A percentile compares a stretch with the other conserved stretches of the same genome.
These are phyloP conservation scores for Candida adriatica DNA, from an alignment of 805 yeast species.

Conservation along the genomic window DNA sequence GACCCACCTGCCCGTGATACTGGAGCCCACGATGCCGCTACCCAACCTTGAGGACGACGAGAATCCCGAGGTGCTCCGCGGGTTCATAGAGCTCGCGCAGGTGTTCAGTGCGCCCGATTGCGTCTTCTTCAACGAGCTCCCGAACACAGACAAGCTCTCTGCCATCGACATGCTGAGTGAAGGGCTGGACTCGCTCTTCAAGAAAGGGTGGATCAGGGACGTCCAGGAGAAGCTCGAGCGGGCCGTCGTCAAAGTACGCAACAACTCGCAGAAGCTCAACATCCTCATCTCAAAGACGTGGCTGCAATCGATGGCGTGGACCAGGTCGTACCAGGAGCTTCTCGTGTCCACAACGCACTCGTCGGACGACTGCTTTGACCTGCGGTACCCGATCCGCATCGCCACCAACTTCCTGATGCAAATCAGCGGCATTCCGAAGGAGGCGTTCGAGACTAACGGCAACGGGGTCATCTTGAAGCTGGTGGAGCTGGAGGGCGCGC, in stretches of 20 bases:
- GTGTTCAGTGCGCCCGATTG: constrained; percentile 20
- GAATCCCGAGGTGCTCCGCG: constrained; percentile 17
- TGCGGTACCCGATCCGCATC: constrained; percentile 16
- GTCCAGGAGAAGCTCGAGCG: constrained; percentile 13
- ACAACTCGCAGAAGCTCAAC: constrained; percentile 16
- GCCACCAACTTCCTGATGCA: constrained; percentile 14
- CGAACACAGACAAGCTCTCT: constrained; percentile 1
- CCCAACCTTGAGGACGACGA: constrained; percentile 20
- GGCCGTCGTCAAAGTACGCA: constrained; percentile 2
- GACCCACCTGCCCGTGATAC: constrained; percentile 14
- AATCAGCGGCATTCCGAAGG: constrained; percentile 12
- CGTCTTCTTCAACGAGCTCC: constrained; percentile 15
- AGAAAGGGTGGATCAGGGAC: constrained; percentile 15
- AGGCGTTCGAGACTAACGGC: constrained; percentile 21
- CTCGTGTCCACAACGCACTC: constrained; percentile 4
- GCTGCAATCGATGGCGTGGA: constrained; percentile 22
- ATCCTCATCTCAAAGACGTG: constrained; percentile 17
- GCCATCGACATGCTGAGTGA: constrained; percentile 3
- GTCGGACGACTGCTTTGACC: constrained; percentile 10
- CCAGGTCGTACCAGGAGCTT: constrained; percentile 13
- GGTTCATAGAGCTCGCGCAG: constrained; percentile 18
- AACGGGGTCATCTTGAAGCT: constrained; percentile 19
- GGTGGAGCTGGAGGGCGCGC: constrained; percentile 17
- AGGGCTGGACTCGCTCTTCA: constrained; percentile 4
- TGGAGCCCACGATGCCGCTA: constrained; percentile 17